phyloP scores from a whole-genome alignment of 257 asterid genomes.

The Ehretia macrophylla region DNA sequence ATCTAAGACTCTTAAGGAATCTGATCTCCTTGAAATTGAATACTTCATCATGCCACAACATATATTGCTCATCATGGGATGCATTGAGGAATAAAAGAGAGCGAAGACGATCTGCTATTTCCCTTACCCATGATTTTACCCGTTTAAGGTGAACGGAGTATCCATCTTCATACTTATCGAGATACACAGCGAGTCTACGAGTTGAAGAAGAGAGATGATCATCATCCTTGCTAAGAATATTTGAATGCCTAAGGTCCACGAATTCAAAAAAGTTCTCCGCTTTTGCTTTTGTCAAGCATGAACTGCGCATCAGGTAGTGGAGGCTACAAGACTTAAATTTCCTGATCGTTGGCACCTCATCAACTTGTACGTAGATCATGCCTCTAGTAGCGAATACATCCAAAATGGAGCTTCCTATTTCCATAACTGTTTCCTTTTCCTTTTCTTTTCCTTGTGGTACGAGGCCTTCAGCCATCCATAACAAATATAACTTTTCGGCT shows the following conservation, averaged over 20 bases:
- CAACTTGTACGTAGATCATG: slow-evolving; percentile 4
- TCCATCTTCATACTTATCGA: background rate
- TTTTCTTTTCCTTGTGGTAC: background rate
- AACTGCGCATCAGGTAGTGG: background rate
- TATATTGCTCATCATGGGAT: background rate
- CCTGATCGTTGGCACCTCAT: background rate
- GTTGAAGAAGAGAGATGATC: background rate
- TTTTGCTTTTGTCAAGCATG: background rate
- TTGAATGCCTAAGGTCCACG: background rate
- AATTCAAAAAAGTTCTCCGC: background rate
- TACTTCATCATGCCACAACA: background rate
- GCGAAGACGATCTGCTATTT: background rate
- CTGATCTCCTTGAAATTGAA: slow-evolving; percentile 8
- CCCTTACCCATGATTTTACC: background rate
- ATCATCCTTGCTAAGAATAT: background rate
- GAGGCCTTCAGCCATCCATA: slow-evolving; percentile 9
- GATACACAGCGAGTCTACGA: background rate
- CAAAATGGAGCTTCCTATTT: background rate
- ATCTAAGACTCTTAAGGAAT: slow-evolving; percentile 23
- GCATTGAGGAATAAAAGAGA: background rate
- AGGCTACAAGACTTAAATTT: background rate
- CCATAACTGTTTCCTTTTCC: slow-evolving; percentile 1
- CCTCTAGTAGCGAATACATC: background rate
- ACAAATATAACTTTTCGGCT: background rate
- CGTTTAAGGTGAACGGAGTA: background rate